Percentiles rank a stretch among this genome's conserved stretches.
Conservation (phyloP, 2,329 filamentous ascomycete species). For the Botrytis deweyae region DNA sequence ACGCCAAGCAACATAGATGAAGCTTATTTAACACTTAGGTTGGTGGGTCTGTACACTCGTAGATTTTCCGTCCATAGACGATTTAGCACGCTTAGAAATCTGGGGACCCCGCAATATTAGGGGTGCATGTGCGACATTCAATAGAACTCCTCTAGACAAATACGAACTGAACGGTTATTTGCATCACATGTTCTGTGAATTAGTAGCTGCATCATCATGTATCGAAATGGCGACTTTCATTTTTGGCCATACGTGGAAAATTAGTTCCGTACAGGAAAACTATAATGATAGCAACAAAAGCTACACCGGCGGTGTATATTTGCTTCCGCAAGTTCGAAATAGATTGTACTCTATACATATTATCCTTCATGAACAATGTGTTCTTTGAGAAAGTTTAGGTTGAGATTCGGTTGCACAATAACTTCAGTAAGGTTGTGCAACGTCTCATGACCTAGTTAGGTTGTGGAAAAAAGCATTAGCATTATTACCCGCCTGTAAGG, state of each 20-base stretch:
- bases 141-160: neutral
- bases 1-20: conserved; percentile 17
- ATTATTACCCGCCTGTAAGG: neutral
- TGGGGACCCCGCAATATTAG: conserved; percentile 15
- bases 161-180: neutral
- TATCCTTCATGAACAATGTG: neutral
- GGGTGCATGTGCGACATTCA: neutral
- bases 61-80: conserved; percentile 19
- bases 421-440: neutral
- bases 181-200: neutral
- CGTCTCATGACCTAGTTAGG: neutral
- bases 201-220: neutral
- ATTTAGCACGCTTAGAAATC: neutral
- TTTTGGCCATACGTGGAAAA: neutral
- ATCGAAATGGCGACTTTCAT: neutral
- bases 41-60: neutral
- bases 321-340: neutral
- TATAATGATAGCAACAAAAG: neutral
- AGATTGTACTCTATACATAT: neutral
- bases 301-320: neutral
- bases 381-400: neutral
- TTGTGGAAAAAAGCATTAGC: neutral
- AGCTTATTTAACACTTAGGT: neutral
- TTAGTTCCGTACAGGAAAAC: neutral
- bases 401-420: neutral